Evolutionary conservation across 768 basidiomycete species (phyloP).

Genomic region (Rhodotorula paludigena): DNA sequence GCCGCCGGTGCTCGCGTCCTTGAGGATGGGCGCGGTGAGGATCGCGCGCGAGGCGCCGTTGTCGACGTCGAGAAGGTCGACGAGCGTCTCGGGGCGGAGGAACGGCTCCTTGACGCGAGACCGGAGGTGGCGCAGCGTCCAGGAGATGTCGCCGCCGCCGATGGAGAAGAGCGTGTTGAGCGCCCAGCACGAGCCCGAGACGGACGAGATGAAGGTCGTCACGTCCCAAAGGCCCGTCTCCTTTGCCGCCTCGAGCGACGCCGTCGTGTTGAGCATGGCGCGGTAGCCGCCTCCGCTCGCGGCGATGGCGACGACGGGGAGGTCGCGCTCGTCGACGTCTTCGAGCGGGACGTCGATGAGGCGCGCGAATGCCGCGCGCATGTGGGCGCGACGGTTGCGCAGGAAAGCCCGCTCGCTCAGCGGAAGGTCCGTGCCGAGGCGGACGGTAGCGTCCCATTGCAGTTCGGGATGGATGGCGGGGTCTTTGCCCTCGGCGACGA

Average conservation of each 20-base stretch:
- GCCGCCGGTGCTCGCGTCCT: slow-evolving; percentile 38
- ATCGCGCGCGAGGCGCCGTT: slow-evolving; percentile 33
- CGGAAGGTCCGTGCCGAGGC: slow-evolving; percentile 44
- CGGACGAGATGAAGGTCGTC: slow-evolving; percentile 44
- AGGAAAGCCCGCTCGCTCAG: slow-evolving; percentile 44
- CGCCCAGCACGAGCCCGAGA: slow-evolving; percentile 44
- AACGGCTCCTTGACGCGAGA: slow-evolving; percentile 43
- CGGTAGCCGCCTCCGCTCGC: slow-evolving; percentile 44
- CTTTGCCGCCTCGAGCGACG: slow-evolving; percentile 42
- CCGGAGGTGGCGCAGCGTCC: slow-evolving; percentile 41
- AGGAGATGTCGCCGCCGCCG: slow-evolving; percentile 31
- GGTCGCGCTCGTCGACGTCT: slow-evolving; percentile 44
- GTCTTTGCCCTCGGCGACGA: slow-evolving; percentile 53
- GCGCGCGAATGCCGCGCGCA: slow-evolving; percentile 43
- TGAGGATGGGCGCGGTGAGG: slow-evolving; percentile 43
- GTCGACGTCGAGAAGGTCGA: slow-evolving; percentile 10
- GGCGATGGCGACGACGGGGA: slow-evolving; percentile 46
- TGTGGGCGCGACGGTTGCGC: slow-evolving; percentile 39
- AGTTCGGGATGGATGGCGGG: slow-evolving; percentile 43
- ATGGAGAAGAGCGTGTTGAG: slow-evolving; percentile 43
- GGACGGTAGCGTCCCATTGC: slow-evolving; percentile 45
- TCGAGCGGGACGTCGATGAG: slow-evolving; percentile 41
- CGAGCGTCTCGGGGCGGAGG: slow-evolving; percentile 42
- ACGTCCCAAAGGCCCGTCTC: slow-evolving; percentile 43
- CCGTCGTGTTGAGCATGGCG: slow-evolving; percentile 46